These are phyloP conservation scores for Hyaloscypha variabilis DNA, from an alignment of 495 filamentous ascomycete species.

Conservation along the genomic window DNA sequence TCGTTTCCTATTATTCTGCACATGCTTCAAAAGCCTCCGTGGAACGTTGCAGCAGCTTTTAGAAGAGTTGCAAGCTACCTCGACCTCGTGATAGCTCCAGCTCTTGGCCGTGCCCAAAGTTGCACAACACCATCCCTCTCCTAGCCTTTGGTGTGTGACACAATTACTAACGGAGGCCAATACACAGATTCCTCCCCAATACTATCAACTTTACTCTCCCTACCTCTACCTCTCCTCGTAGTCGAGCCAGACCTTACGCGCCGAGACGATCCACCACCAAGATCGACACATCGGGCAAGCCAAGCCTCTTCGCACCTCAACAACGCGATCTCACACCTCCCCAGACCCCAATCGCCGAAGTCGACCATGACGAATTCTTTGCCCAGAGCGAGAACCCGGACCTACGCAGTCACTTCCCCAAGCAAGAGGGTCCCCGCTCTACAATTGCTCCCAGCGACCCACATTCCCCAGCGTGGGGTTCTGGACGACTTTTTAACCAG, in stretches of 20 bases:
- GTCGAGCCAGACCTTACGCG: slow-evolving; percentile 10
- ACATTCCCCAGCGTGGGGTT: slow-evolving; percentile 72
- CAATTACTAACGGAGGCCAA: slow-evolving; percentile 21
- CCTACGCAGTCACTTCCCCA: slow-evolving; percentile 45
- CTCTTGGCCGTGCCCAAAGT: slow-evolving; percentile 8
- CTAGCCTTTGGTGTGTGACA: not conserved
- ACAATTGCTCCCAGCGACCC: slow-evolving; percentile 58
- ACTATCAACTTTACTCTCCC: slow-evolving; percentile 76
- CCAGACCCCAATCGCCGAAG: slow-evolving; percentile 64
- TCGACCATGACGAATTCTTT: slow-evolving; percentile 70
- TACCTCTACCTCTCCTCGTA: slow-evolving; percentile 36
- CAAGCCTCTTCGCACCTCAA: slow-evolving; percentile 46
- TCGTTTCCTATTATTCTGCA: not conserved
- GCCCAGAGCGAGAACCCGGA: slow-evolving; percentile 49
- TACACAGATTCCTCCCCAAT: slow-evolving; percentile 80
- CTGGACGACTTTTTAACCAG: slow-evolving; percentile 65
- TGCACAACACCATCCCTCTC: slow-evolving; percentile 15
- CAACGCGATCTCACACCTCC: slow-evolving; percentile 49
- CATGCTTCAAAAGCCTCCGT: slow-evolving; percentile 5
- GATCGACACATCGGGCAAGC: slow-evolving; percentile 35
- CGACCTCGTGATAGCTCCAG: slow-evolving; percentile 15
- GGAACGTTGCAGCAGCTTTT: slow-evolving; percentile 5
- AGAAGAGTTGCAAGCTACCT: not conserved
- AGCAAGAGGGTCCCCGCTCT: slow-evolving; percentile 34
- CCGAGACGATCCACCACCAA: slow-evolving; percentile 32